Evolutionary conservation across 148 eudicot species (phyloP), one percentile per base, ranked within the genome.

Genomic region (Vaccinium myrtillus): DNA sequence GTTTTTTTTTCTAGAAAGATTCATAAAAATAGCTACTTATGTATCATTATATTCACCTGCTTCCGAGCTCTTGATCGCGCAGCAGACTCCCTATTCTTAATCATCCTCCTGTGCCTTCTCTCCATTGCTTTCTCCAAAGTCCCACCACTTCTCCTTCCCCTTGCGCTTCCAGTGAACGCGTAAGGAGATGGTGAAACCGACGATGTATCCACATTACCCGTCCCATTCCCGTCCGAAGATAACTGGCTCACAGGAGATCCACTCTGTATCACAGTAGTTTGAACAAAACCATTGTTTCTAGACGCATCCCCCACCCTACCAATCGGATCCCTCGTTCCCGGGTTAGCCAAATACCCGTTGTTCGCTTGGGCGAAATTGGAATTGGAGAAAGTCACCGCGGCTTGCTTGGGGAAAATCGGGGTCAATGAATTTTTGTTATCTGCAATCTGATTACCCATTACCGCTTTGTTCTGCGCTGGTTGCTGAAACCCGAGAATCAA

Each of bases 81-180:
- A 84, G 93, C 93, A 32, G 93, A 91, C 83, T 91, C 93, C 70
- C 93, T 83, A 84, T 91, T 91, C 69, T 91, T 91, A 49, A 91
- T 90, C 93, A 91, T 91, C 80, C 93, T 90, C 88, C 81, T 88
- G 50, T 86, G 87, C 84, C 92, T 83, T 83, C 93, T 87, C 89
- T 90, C 92, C 84, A 83, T 89, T 53, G 89, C 90, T 85, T 90
- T 90, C 90, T 91, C 91, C 77, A 90, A 69, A 81, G 86, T 30
- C 67, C 87, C 80, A 23, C 86, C 49, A 13, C 83, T 16, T 79
- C 79, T 90, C 80, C 88, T 86, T 71, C 87, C 92, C 36, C 89
- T 79, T 13, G 46, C 84, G 50, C 86, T 87, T 69, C 82, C 88
- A 27, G 51, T 73, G 43, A 90, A 55, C 19, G 75, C 49, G 39